A percentile compares a stretch with the other conserved stretches of the same genome.
Conservation (phyloP, 2,329 filamentous ascomycete genomes). For the Fusarium scirpi region DNA sequence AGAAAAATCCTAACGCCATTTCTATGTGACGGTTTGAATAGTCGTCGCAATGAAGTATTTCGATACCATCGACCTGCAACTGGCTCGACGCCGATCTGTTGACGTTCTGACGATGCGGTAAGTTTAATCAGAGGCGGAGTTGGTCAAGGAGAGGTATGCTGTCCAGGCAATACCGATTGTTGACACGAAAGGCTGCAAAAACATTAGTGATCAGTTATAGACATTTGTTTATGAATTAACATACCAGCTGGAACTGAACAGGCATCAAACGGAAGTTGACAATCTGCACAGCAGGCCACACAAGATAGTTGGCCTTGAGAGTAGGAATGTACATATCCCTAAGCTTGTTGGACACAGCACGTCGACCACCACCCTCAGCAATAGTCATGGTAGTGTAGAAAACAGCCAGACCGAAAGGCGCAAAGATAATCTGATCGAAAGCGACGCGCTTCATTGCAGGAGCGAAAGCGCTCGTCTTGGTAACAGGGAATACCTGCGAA, state of each 20-base stretch:
- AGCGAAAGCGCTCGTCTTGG: conserved; percentile 77
- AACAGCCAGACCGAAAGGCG: conserved; percentile 84
- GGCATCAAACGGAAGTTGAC: conserved; percentile 97
- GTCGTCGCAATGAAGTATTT: not conserved
- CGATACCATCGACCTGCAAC: conserved; percentile 1
- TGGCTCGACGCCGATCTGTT: not conserved
- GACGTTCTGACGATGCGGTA: not conserved
- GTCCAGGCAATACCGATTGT: conserved; percentile 98
- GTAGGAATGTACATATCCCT: conserved; percentile 94
- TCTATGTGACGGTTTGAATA: conserved; percentile 4
- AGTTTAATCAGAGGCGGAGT: conserved; percentile 78
- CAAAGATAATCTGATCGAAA: conserved; percentile 93
- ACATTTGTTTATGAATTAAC: conserved; percentile 51
- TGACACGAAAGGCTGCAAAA: conserved; percentile 88
- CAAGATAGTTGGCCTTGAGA: conserved; percentile 92
- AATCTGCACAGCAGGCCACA: conserved; percentile 96
- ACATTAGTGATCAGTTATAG: conserved; percentile 11
- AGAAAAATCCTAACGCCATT: conserved; percentile 15
- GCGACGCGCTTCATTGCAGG: conserved; percentile 91
- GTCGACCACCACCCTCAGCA: conserved; percentile 87
- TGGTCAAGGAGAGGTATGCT: conserved; percentile 92
- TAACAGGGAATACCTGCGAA: conserved; percentile 83
- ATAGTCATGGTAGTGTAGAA: conserved; percentile 99
- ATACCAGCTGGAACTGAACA: conserved; percentile 94
- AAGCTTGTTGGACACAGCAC: conserved; percentile 85